A percentile compares a stretch with the other conserved stretches of the same genome.
Conservation (phyloP, 176 grass and related monocot species). For the Zizania latifolia region DNA sequence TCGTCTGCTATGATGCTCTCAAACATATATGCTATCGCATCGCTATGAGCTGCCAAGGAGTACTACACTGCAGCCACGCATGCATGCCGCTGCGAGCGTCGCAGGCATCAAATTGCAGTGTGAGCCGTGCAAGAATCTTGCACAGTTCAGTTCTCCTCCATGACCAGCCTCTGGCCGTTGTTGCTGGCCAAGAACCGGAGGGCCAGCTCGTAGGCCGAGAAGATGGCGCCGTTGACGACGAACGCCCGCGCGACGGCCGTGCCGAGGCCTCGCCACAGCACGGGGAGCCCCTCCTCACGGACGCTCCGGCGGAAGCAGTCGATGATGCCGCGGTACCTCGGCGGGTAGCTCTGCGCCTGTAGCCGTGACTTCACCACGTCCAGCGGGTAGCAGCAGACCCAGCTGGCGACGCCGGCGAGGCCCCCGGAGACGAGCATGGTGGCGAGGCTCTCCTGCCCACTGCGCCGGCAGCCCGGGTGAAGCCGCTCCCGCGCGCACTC, state of each 20-base stretch:
- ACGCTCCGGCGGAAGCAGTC: conserved; percentile 89
- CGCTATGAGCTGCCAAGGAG: conserved; percentile 9
- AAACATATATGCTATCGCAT: too few relatives aligned
- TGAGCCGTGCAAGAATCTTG: not conserved
- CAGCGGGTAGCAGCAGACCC: conserved; percentile 88
- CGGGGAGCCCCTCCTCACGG: conserved; percentile 62
- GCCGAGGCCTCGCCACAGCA: conserved; percentile 91
- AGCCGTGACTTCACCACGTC: conserved; percentile 95
- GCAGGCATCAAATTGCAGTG: too few relatives aligned
- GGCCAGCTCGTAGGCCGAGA: conserved; percentile 82
- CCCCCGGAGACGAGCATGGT: conserved; percentile 92
- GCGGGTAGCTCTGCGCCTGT: conserved; percentile 54
- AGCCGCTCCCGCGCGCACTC: conserved; percentile 67
- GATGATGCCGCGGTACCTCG: conserved; percentile 62
- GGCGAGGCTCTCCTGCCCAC: conserved; percentile 48
- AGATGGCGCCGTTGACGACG: conserved; percentile 92
- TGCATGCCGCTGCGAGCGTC: not conserved
- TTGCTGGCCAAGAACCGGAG: conserved; percentile 56
- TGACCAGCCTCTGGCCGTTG: conserved; percentile 33
- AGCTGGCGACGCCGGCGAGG: conserved; percentile 85
- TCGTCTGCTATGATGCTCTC: not conserved
- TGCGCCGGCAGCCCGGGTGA: conserved; percentile 68
- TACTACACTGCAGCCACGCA: not conserved
- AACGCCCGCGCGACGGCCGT: conserved; percentile 78
- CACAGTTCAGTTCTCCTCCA: conserved; percentile 68